These are phyloP conservation scores for Aphanocladium album DNA, from an alignment of 2,329 filamentous ascomycete genomes.

Conservation along the genomic window DNA sequence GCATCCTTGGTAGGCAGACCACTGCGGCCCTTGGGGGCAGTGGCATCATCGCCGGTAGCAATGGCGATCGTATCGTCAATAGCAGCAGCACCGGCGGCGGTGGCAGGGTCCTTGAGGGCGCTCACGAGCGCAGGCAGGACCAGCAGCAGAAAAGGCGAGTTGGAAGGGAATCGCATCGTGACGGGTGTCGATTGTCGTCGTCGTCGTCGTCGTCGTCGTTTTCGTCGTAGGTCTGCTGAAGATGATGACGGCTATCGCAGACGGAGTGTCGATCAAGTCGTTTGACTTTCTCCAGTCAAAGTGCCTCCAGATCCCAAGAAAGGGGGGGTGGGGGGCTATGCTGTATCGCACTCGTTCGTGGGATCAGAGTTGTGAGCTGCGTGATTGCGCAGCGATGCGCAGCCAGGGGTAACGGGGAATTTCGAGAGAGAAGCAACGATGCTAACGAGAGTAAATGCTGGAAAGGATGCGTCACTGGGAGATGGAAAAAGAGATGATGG, in stretches of 20 bases:
- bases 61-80: neutral
- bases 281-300: neutral
- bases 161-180: conserved; percentile 51
- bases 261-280: neutral
- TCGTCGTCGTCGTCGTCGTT: neutral
- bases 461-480: neutral
- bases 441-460: neutral
- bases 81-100: neutral
- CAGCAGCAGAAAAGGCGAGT: conserved; percentile 49
- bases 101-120: conserved; percentile 26
- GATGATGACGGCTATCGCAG: neutral
- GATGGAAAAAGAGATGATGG: neutral
- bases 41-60: conserved; percentile 22
- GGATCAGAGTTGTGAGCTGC: neutral
- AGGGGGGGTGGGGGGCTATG: neutral
- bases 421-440: neutral
- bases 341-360: neutral
- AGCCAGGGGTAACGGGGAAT: neutral
- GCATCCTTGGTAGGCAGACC: conserved; percentile 62
- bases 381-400: neutral
- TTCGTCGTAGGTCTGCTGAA: neutral
- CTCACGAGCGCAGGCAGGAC: conserved; percentile 46
- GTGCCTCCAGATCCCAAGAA: neutral
- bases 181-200: neutral
- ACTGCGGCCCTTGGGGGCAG: conserved; percentile 29